These are phyloP conservation scores for Fraxinus pennsylvanica DNA, from an alignment of 257 asterid genomes.

Conservation along the genomic window DNA sequence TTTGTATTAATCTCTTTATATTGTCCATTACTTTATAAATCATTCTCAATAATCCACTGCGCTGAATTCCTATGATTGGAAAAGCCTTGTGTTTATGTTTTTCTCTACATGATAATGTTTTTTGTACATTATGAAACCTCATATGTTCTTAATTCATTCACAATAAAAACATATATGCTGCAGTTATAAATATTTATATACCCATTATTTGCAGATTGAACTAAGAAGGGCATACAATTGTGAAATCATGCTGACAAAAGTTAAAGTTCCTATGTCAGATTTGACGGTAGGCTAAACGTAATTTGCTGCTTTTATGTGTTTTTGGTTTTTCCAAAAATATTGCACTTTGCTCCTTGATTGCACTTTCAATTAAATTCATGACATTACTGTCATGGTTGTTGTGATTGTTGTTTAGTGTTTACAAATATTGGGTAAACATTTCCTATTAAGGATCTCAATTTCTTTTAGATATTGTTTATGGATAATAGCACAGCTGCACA, in stretches of 20 bases:
- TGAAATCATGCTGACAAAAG: slow-evolving; percentile 88
- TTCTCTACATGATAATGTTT: not conserved
- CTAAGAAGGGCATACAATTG: slow-evolving; percentile 88
- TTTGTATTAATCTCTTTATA: not conserved
- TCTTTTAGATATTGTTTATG: not conserved
- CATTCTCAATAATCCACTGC: not conserved
- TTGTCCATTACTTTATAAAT: not conserved
- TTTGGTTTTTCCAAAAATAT: not conserved
- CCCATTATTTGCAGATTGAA: slow-evolving; percentile 60
- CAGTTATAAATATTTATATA: slow-evolving; percentile 9
- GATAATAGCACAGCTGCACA: not conserved
- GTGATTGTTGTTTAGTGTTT: not conserved
- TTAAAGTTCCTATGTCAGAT: slow-evolving; percentile 79
- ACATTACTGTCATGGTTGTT: not conserved
- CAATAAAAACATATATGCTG: not conserved
- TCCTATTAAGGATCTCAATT: not conserved
- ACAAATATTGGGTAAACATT: not conserved
- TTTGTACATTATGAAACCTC: not conserved
- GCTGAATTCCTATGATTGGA: not conserved
- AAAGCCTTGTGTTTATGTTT: slow-evolving; percentile 4
- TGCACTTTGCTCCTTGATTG: slow-evolving; percentile 17
- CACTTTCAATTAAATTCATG: not conserved
- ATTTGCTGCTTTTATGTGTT: not conserved
- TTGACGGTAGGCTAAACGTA: slow-evolving; percentile 54
- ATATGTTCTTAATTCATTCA: slow-evolving; percentile 17